Conservation (phyloP, 129 eudicot genomes). For the Helianthus annuus region DNA sequence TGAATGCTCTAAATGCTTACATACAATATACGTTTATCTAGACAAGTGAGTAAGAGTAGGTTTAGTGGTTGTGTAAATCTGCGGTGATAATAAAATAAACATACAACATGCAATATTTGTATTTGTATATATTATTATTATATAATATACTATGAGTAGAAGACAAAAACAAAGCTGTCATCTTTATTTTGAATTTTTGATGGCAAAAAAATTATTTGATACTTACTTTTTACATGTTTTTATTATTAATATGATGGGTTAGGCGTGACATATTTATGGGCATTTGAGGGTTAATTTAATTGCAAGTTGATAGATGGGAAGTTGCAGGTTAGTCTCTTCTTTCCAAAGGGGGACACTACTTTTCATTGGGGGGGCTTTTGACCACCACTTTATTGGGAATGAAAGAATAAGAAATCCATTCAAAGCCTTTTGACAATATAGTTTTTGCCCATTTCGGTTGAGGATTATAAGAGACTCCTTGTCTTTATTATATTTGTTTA, state of each 20-base stretch:
- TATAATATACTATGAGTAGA: too few relatives aligned
- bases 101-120: too few relatives aligned
- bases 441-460: constrained; percentile 17
- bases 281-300: constrained; percentile 21
- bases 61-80: too few relatives aligned
- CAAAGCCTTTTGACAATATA: constrained; percentile 22
- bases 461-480: constrained; percentile 27
- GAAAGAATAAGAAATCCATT: constrained; percentile 41
- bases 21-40: too few relatives aligned
- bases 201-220: too few relatives aligned
- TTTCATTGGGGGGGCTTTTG: constrained; percentile 21
- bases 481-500: constrained; percentile 24
- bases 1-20: too few relatives aligned
- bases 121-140: too few relatives aligned
- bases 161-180: too few relatives aligned
- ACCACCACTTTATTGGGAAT: constrained; percentile 61
- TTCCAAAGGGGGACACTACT: constrained; percentile 38
- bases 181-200: too few relatives aligned
- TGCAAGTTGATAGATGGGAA: constrained; percentile 28
- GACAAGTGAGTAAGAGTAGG: too few relatives aligned
- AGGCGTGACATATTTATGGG: constrained; percentile 30
- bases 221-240: neutral
- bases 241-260: constrained; percentile 26
- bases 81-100: too few relatives aligned
- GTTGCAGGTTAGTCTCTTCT: constrained; percentile 37